Evolutionary conservation across 371 early-diverging fungal genomes (phyloP).

Genomic region (Smittium culicis): DNA sequence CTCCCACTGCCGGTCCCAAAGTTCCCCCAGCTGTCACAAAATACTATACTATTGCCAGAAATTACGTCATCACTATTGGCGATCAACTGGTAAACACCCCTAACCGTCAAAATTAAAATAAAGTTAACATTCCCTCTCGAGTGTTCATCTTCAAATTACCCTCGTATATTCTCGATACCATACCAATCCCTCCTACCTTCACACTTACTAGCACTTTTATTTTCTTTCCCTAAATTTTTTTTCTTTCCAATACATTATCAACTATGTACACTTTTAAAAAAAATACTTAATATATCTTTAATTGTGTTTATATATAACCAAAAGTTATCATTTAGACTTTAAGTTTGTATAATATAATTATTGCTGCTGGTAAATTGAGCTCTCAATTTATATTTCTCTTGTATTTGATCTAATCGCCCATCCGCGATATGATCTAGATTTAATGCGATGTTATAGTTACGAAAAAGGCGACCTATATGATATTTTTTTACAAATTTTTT

Average conservation of each 20-base stretch:
- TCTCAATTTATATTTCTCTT: no score
- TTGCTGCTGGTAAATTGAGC: no score
- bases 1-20: slow-evolving; percentile 39
- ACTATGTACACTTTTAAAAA: no score
- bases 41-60: slow-evolving; percentile 39
- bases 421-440: no score
- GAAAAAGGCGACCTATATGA: no score
- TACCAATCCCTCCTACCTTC: slow-evolving; percentile 1
- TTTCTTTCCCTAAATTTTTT: neutral
- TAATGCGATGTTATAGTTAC: no score
- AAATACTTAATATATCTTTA: no score
- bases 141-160: neutral
- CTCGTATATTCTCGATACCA: neutral
- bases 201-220: slow-evolving; percentile 15
- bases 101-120: slow-evolving; percentile 13
- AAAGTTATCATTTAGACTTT: no score
- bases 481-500: no score
- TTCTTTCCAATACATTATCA: neutral
- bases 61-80: slow-evolving; percentile 40
- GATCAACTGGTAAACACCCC: slow-evolving; percentile 21
- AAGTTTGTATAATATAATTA: no score
- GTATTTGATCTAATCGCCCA: no score
- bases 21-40: slow-evolving; percentile 43
- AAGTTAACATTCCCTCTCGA: neutral
- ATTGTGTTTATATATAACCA: no score